A percentile compares a stretch with the other conserved stretches of the same genome.
Conservation (phyloP, 2,329 filamentous ascomycete genomes). For the Exophiala spinifera region DNA sequence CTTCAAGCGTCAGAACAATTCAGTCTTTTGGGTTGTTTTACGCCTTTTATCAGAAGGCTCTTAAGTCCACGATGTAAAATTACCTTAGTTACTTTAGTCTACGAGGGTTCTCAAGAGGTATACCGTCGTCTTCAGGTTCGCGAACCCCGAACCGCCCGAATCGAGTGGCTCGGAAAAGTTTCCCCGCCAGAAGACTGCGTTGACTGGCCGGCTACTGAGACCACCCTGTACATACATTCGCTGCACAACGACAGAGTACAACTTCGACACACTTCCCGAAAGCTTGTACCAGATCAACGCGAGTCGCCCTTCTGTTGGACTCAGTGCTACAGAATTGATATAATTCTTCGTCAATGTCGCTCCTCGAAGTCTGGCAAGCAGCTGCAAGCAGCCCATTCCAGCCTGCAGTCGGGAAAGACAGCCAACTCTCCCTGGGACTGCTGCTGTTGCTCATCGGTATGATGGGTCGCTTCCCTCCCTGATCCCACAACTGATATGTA, state of each 20-base stretch:
- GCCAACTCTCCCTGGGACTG: slow-evolving; percentile 80
- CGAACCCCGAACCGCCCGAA: too few species aligned
- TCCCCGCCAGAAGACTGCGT: neutral
- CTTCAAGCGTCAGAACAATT: too few species aligned
- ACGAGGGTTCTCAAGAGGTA: too few species aligned
- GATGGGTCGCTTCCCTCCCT: slow-evolving; percentile 20
- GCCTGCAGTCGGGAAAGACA: slow-evolving; percentile 74
- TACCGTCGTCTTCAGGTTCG: too few species aligned
- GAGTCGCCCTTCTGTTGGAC: too few species aligned
- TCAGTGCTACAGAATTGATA: neutral
- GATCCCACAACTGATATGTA: slow-evolving; percentile 15
- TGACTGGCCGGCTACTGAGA: neutral
- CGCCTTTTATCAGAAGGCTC: too few species aligned
- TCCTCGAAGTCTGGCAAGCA: slow-evolving; percentile 90
- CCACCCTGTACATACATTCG: neutral
- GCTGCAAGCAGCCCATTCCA: slow-evolving; percentile 81
- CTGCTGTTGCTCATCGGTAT: slow-evolving; percentile 66
- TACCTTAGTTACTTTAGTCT: too few species aligned
- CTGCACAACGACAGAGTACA: neutral
- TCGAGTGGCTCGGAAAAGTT: neutral
- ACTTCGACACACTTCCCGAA: too few species aligned
- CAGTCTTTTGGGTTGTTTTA: too few species aligned
- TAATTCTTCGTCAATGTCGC: slow-evolving; percentile 52
- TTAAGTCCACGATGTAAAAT: too few species aligned
- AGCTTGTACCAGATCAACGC: too few species aligned